Conservation (phyloP, 352 stramenopile genomes). For the Pythium utonaiense region DNA sequence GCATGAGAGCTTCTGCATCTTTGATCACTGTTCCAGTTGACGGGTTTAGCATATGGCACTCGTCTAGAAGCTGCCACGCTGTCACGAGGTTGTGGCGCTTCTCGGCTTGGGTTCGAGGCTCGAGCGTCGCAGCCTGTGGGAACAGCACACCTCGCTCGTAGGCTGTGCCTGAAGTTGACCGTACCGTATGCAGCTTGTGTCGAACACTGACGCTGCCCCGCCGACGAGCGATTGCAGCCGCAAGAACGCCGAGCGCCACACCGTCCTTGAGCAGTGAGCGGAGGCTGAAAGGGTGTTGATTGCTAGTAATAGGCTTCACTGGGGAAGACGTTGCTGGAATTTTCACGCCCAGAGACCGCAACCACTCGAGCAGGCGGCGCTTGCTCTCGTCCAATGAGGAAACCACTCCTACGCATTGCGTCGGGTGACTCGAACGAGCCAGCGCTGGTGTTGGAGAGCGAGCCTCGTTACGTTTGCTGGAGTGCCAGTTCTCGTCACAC, state of each 20-base stretch:
- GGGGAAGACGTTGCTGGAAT: not conserved
- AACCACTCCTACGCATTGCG: not conserved
- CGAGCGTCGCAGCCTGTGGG: not conserved
- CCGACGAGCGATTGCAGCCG: not conserved
- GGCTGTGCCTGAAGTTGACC: not conserved
- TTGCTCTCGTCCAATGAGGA: not conserved
- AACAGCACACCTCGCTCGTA: not conserved
- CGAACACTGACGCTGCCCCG: slow-evolving; percentile 11
- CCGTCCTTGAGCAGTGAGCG: not conserved
- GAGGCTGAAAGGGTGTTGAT: not conserved
- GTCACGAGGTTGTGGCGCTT: slow-evolving; percentile 8
- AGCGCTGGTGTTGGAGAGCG: too few relatives aligned
- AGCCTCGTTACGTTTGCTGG: too few relatives aligned
- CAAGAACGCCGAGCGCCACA: slow-evolving; percentile 11
- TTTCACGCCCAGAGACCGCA: not conserved
- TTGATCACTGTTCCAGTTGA: not conserved
- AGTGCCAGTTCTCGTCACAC: too few relatives aligned
- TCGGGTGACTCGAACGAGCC: not conserved
- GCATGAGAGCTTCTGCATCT: not conserved
- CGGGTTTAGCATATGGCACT: not conserved
- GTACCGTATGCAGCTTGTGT: slow-evolving; percentile 11
- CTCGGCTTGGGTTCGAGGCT: slow-evolving; percentile 11
- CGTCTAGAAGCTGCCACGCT: slow-evolving; percentile 1
- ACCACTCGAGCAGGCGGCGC: not conserved
- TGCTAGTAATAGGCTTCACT: too few relatives aligned